Conservation (phyloP, 2,329 filamentous ascomycete genomes). For the Incumbomyces delicatus region DNA sequence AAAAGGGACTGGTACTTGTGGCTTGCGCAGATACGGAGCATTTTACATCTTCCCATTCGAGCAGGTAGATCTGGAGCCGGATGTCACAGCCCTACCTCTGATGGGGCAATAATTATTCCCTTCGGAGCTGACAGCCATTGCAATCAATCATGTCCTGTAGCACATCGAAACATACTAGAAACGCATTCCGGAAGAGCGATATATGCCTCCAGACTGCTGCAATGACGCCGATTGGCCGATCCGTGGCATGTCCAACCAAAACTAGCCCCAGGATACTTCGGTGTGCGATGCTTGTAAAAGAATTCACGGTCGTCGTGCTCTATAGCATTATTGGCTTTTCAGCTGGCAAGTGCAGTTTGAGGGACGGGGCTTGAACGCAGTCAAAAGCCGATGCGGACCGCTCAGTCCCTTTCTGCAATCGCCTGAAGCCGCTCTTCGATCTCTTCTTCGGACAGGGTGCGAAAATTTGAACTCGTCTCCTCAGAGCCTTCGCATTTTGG, state of each 20-base stretch:
- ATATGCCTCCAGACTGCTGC: too few species aligned
- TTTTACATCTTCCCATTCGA: not conserved
- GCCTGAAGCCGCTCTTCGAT: slow-evolving; percentile 97
- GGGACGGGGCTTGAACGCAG: not conserved
- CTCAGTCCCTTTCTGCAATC: slow-evolving; percentile 92
- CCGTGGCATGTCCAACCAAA: too few species aligned
- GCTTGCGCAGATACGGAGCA: not conserved
- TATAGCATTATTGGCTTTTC: not conserved
- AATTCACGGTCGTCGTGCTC: too few species aligned
- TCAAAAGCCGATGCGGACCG: too few species aligned
- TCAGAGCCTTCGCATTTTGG: slow-evolving; percentile 73
- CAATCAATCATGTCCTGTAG: too few species aligned
- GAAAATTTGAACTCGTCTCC: slow-evolving; percentile 69
- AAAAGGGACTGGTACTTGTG: not conserved
- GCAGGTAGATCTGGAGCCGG: not conserved
- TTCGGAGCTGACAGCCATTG: not conserved
- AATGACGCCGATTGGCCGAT: too few species aligned
- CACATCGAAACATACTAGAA: too few species aligned
- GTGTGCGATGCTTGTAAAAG: too few species aligned
- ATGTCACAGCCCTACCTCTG: not conserved
- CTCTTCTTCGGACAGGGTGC: slow-evolving; percentile 88
- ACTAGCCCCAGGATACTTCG: too few species aligned
- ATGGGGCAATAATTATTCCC: not conserved
- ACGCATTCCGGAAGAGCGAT: too few species aligned
- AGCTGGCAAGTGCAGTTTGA: not conserved